Evolutionary conservation across 1,139 yeast species (phyloP).

Genomic region (Ashbya aceris): DNA sequence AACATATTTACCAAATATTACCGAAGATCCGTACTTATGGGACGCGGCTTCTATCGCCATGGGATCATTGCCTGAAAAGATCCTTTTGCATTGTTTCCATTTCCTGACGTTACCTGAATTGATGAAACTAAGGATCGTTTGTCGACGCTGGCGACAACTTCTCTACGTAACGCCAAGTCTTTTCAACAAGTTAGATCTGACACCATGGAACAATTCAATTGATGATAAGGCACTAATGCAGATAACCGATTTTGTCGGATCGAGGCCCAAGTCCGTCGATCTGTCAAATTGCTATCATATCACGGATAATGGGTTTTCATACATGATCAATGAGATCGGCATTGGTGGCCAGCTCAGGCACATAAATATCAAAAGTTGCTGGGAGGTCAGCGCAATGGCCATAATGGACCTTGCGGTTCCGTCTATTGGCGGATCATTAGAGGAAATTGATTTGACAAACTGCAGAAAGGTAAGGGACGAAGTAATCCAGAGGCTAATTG

Average conservation of each 20-base stretch:
- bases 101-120: conserved; percentile 44
- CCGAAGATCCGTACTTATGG: conserved; percentile 36
- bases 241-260: conserved; percentile 62
- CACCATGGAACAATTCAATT: conserved; percentile 51
- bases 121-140: conserved; percentile 48
- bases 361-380: conserved; percentile 56
- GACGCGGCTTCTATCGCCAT: conserved; percentile 48
- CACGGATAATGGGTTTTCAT: conserved; percentile 65
- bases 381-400: conserved; percentile 76
- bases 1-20: conserved; percentile 35
- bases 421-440: conserved; percentile 49
- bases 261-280: conserved; percentile 52
- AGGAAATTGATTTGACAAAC: conserved; percentile 57
- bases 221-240: conserved; percentile 48
- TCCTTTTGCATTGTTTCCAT: conserved; percentile 45
- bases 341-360: conserved; percentile 48
- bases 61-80: conserved; percentile 51
- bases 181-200: conserved; percentile 43
- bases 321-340: conserved; percentile 62
- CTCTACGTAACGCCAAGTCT: conserved; percentile 48
- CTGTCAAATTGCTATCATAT: conserved; percentile 68
- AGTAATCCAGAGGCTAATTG: conserved; percentile 57
- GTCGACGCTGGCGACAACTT: conserved; percentile 59
- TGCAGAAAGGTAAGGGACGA: conserved; percentile 67
- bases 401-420: conserved; percentile 68